phyloP scores from a whole-genome alignment of 2,329 filamentous ascomycete species.

The Hawksworthiomyces lignivorus region DNA sequence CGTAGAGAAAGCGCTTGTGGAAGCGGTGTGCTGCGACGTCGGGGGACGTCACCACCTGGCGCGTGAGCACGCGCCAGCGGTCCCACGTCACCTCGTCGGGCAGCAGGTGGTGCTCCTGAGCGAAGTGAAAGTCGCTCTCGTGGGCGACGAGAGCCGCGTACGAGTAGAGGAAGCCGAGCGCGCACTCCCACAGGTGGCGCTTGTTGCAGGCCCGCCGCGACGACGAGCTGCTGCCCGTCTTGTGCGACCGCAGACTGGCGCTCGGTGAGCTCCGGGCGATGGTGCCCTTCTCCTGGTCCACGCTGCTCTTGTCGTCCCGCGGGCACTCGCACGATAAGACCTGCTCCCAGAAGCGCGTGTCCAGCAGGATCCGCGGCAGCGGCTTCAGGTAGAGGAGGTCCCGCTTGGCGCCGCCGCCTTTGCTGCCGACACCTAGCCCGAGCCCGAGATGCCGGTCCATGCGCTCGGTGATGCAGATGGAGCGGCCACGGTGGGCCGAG shows the following conservation, averaged over 20 bases:
- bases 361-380: slow-evolving; percentile 27
- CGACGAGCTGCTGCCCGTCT: not conserved
- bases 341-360: slow-evolving; percentile 21
- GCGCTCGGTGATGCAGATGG: slow-evolving; percentile 21
- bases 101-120: slow-evolving; percentile 26
- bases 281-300: not conserved
- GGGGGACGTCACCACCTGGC: slow-evolving; percentile 21
- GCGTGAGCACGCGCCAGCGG: slow-evolving; percentile 28
- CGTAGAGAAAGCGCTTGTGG: slow-evolving; percentile 31
- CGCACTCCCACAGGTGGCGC: slow-evolving; percentile 18
- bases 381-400: slow-evolving; percentile 27
- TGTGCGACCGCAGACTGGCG: no score
- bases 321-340: slow-evolving; percentile 13
- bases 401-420: slow-evolving; percentile 11
- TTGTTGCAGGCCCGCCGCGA: slow-evolving; percentile 11
- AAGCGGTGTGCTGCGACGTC: slow-evolving; percentile 23
- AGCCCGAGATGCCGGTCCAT: slow-evolving; percentile 27
- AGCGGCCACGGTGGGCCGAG: slow-evolving; percentile 14
- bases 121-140: slow-evolving; percentile 32
- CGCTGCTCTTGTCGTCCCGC: not conserved
- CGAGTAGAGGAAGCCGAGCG: slow-evolving; percentile 31
- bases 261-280: not conserved
- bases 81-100: slow-evolving; percentile 29
- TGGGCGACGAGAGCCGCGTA: slow-evolving; percentile 28
- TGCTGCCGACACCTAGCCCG: slow-evolving; percentile 5